phyloP scores from a whole-genome alignment of 2,329 filamentous ascomycete genomes.

The Alternaria hordeiaustralica region DNA sequence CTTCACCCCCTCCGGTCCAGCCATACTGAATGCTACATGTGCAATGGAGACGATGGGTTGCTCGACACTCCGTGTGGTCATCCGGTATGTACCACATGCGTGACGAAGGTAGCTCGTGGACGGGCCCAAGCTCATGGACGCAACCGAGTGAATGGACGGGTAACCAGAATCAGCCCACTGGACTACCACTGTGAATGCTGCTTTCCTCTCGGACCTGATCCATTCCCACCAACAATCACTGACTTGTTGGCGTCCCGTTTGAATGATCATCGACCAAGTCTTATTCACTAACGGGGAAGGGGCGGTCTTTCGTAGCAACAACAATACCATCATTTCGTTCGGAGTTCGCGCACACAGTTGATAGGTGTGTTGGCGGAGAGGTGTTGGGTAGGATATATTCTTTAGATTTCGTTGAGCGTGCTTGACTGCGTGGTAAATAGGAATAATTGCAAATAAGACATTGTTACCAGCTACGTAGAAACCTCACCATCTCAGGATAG shows the following conservation, averaged over 20 bases:
- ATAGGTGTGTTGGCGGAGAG: not conserved
- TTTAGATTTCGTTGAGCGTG: not conserved
- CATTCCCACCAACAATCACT: not conserved
- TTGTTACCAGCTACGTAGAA: not conserved
- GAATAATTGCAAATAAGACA: not conserved
- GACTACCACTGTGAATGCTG: not conserved
- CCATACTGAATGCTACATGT: not conserved
- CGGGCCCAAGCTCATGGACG: not conserved
- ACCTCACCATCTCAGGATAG: not conserved
- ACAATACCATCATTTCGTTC: not conserved
- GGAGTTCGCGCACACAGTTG: not conserved
- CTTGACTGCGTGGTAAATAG: not conserved
- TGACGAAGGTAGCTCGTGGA: not conserved
- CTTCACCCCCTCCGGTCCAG: not conserved
- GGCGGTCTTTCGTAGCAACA: not conserved
- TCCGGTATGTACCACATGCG: not conserved
- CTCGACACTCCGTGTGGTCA: not conserved
- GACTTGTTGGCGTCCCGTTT: not conserved
- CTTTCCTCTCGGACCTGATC: not conserved
- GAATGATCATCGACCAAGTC: not conserved
- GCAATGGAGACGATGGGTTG: not conserved
- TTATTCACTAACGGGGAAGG: accelerated
- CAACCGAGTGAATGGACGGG: not conserved
- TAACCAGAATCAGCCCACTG: not conserved
- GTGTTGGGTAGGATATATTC: not conserved